A percentile compares a stretch with the other conserved stretches of the same genome.
phyloP scores from a whole-genome alignment of 2,329 filamentous ascomycete species.

The Sphaerostilbella broomeana region DNA sequence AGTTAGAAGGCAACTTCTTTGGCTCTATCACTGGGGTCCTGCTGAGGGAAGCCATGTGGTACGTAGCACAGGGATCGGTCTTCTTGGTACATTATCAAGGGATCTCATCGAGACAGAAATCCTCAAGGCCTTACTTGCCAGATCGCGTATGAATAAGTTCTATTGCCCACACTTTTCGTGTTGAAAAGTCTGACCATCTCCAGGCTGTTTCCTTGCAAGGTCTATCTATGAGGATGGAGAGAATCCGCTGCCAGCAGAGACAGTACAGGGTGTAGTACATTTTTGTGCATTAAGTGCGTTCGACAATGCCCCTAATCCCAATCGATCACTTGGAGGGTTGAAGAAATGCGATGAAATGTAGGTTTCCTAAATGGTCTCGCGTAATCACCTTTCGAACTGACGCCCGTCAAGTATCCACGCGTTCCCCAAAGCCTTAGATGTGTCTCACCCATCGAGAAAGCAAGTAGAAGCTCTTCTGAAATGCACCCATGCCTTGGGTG shows the following conservation, averaged over 20 bases:
- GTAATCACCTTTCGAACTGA: neutral
- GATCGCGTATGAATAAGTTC: slow-evolving; percentile 45
- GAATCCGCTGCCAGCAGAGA: slow-evolving; percentile 40
- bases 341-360: slow-evolving; percentile 73
- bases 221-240: slow-evolving; percentile 54
- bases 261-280: slow-evolving; percentile 55
- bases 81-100: slow-evolving; percentile 54
- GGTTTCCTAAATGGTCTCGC: slow-evolving; percentile 24
- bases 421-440: slow-evolving; percentile 52
- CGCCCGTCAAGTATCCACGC: slow-evolving; percentile 47
- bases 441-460: slow-evolving; percentile 43
- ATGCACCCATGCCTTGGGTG: slow-evolving; percentile 68
- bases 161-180: too few species aligned
- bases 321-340: slow-evolving; percentile 66
- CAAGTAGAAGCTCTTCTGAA: slow-evolving; percentile 58
- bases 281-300: slow-evolving; percentile 62
- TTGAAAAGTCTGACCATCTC: slow-evolving; percentile 11
- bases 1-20: slow-evolving; percentile 59
- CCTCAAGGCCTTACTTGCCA: slow-evolving; percentile 58
- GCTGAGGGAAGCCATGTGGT: slow-evolving; percentile 39
- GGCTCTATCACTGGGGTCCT: slow-evolving; percentile 68
- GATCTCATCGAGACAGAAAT: slow-evolving; percentile 64
- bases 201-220: slow-evolving; percentile 56
- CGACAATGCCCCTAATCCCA: slow-evolving; percentile 77
- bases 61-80: too few species aligned